Evolutionary conservation across 2,329 filamentous ascomycete genomes (phyloP).

Genomic region (Curvularia hawaiiensis): DNA sequence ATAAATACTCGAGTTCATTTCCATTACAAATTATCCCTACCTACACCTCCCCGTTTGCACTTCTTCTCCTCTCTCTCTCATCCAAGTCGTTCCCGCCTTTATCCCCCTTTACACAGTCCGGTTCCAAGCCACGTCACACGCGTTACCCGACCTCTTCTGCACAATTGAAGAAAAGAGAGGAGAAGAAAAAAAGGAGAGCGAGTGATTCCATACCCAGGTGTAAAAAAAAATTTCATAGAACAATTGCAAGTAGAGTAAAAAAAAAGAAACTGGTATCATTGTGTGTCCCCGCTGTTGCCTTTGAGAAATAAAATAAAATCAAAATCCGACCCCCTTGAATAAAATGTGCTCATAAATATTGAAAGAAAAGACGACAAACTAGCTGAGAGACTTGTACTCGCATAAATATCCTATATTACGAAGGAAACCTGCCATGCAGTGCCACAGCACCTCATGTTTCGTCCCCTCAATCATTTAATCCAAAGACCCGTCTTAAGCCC

Average conservation of each 20-base stretch:
- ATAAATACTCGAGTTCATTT: too few species aligned
- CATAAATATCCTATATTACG: neutral
- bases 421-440: conserved; percentile 1
- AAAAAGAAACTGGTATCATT: conserved; percentile 2
- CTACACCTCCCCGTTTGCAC: neutral
- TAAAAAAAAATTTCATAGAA: too few species aligned
- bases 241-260: neutral
- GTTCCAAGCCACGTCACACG: neutral
- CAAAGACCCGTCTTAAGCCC: conserved; percentile 68
- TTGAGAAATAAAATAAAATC: neutral
- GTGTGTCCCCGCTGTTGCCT: neutral
- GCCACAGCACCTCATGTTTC: too few species aligned
- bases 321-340: neutral
- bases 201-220: neutral
- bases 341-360: neutral
- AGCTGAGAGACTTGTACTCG: neutral
- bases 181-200: neutral
- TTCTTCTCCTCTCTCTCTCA: neutral
- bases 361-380: neutral
- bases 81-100: neutral
- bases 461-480: conserved; percentile 55
- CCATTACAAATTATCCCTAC: neutral
- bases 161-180: neutral
- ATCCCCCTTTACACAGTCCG: neutral
- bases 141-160: too few species aligned